Evolutionary conservation across 257 asterid genomes (phyloP), one percentile per base, ranked within the genome.

Genomic region (Solanum clarkiae): DNA sequence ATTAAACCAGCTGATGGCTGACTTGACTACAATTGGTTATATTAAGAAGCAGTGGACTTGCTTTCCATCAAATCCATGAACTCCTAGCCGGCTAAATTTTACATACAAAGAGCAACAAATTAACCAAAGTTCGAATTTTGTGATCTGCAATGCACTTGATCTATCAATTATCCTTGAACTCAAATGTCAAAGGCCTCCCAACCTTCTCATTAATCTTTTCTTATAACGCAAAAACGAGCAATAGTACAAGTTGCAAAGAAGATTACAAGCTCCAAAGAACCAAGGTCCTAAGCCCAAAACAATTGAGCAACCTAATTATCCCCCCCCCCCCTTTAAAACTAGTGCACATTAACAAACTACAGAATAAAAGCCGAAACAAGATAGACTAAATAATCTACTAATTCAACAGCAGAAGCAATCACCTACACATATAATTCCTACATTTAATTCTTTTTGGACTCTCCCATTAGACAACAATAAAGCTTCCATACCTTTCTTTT

Each of bases 401-500:
- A 72, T 72, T 72, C 57, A 72, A 22, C 57, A 72, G 7, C n/a
- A 12, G 54, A 72, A 72, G 80, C 57, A 72, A 44, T 72, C 6
- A 22, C 45, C 32, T 18, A 12, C 8, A 72, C 80, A 45, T 45
- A 45, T 11, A 45, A 36, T 72, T n/a, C 80, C 80, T 71, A 42
- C 55, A 71, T 42, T 40, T 9, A 49, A 49, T 75, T 75, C 60
- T 7, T 75, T 75, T 75, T 75, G 24, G 22, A 75, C 36, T 74
- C n/a, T 51, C 82, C 42, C 57, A 47, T 45, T n/a, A 47, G 14
- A 44, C 80, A 72, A 44, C 9, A 32, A 63, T 12, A 80, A 87
- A 59, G 90, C 14, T 22, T 75, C 42, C 22, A 89, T 84, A 95
- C 99, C 97, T 95, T 95, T 90, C 90, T 88, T 84, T 93, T 95